These are phyloP conservation scores for Phylloporus sp. DNA, from an alignment of 768 basidiomycete species.

Conservation along the genomic window DNA sequence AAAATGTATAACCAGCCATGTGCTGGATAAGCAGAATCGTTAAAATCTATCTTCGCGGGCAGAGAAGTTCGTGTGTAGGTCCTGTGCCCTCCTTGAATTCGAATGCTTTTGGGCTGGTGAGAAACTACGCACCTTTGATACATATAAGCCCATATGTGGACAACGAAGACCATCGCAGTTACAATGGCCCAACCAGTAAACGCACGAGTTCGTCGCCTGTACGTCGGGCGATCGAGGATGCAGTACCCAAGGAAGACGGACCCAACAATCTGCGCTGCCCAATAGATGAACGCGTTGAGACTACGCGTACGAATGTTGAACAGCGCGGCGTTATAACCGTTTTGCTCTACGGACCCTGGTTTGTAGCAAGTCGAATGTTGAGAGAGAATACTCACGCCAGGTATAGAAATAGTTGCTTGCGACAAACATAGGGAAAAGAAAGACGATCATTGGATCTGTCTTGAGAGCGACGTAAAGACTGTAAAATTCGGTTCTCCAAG, in stretches of 20 bases:
- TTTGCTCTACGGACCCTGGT: slow-evolving; percentile 53
- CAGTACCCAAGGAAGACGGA: slow-evolving; percentile 60
- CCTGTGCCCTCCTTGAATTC: slow-evolving; percentile 25
- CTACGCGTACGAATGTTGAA: slow-evolving; percentile 78
- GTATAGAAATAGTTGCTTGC: slow-evolving; percentile 84
- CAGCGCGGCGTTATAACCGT: slow-evolving; percentile 71
- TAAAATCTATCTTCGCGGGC: slow-evolving; percentile 54
- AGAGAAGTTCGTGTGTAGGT: slow-evolving; percentile 55
- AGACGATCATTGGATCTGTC: slow-evolving; percentile 65
- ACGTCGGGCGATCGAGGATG: slow-evolving; percentile 52
- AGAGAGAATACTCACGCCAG: slow-evolving; percentile 52
- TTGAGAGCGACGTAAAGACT: slow-evolving; percentile 64
- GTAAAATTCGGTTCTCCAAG: slow-evolving; percentile 71
- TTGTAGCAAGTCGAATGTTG: neutral
- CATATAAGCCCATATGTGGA: slow-evolving; percentile 72
- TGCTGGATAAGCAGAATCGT: slow-evolving; percentile 48
- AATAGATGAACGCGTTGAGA: slow-evolving; percentile 75
- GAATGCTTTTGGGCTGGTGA: neutral
- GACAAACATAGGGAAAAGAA: slow-evolving; percentile 84
- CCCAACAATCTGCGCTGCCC: slow-evolving; percentile 74
- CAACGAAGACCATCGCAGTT: slow-evolving; percentile 56
- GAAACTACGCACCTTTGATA: slow-evolving; percentile 60
- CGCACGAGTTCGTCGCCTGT: slow-evolving; percentile 64
- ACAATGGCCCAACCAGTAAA: slow-evolving; percentile 64
- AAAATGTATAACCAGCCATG: slow-evolving; percentile 62